Percentiles rank a stretch among this genome's conserved stretches.
phyloP scores from a whole-genome alignment of 2,329 filamentous ascomycete genomes.

The Talaromyces islandicus region DNA sequence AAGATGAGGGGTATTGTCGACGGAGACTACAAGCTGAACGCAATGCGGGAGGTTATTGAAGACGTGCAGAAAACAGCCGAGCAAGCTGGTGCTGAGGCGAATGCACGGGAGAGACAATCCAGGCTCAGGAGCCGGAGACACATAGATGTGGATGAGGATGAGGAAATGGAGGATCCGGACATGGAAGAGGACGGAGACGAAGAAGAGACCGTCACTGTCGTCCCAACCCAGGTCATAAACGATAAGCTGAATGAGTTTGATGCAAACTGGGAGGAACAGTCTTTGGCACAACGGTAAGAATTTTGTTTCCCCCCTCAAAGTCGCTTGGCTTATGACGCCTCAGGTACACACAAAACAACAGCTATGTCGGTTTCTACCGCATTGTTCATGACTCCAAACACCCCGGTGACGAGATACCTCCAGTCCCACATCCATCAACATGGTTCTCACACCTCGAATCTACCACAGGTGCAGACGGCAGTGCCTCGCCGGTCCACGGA shows the following conservation, averaged over 20 bases:
- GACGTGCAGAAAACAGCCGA: constrained; percentile 36
- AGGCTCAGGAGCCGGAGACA: constrained; percentile 28
- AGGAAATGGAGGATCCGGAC: constrained; percentile 30
- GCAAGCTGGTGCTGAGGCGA: constrained; percentile 25
- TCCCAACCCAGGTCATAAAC: constrained; percentile 30
- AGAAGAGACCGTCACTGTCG: constrained; percentile 19
- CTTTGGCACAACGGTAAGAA: constrained; percentile 36
- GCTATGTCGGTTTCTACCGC: constrained; percentile 56
- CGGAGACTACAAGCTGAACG: constrained; percentile 42
- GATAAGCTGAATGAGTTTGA: constrained; percentile 28
- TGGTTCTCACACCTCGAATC: constrained; percentile 54
- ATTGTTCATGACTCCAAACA: constrained; percentile 57
- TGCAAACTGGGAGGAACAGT: constrained; percentile 30
- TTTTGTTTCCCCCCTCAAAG: not conserved
- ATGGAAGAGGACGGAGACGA: constrained; percentile 39
- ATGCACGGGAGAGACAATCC: constrained; percentile 18
- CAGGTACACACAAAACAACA: constrained; percentile 54
- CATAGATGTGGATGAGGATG: constrained; percentile 18
- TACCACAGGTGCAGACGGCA: constrained; percentile 10
- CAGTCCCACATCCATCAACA: constrained; percentile 50
- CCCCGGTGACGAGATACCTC: constrained; percentile 47
- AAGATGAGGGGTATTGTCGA: constrained; percentile 56
- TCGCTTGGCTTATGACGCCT: not conserved
- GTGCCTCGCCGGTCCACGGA: constrained; percentile 12
- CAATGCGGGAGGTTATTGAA: constrained; percentile 39